Conservation (phyloP, 2,329 filamentous ascomycete genomes). For the Claviceps fusiformis region DNA sequence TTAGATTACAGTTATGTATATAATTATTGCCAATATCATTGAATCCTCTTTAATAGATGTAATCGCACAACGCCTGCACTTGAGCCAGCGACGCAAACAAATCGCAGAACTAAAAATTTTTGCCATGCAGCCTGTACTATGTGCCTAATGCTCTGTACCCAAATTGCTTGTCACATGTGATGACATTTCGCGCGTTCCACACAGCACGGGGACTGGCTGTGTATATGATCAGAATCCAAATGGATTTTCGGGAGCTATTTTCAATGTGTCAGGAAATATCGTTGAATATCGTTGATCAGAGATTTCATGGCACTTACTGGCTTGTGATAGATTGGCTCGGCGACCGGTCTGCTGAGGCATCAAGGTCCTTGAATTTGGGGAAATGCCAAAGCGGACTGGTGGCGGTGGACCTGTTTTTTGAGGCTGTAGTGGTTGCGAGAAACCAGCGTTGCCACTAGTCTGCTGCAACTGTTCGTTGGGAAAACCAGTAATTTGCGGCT, state of each 20-base stretch:
- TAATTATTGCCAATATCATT: neutral
- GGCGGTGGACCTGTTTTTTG: slow-evolving; percentile 56
- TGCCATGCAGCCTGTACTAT: neutral
- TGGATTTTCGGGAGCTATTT: slow-evolving; percentile 36
- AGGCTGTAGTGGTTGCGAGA: slow-evolving; percentile 33
- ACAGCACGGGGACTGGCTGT: neutral
- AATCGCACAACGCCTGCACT: neutral
- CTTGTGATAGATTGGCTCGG: slow-evolving; percentile 81
- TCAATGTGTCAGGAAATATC: neutral
- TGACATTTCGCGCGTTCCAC: neutral
- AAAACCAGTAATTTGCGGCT: slow-evolving; percentile 46
- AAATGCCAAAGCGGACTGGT: slow-evolving; percentile 76
- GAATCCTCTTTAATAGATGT: neutral
- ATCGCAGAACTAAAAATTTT: neutral
- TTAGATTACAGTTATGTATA: neutral
- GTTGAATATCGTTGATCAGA: neutral
- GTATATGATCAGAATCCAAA: slow-evolving; percentile 31
- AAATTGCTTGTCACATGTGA: neutral
- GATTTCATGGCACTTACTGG: slow-evolving; percentile 53
- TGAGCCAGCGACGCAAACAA: neutral
- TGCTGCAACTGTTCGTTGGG: slow-evolving; percentile 33
- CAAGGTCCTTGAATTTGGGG: slow-evolving; percentile 59
- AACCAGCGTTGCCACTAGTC: slow-evolving; percentile 37
- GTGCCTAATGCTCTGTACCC: neutral
- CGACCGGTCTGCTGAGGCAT: slow-evolving; percentile 76